Base-by-base conservation (phyloP, 805 yeast genomes). In the Tetrapisispora namnaoensis region DNA sequence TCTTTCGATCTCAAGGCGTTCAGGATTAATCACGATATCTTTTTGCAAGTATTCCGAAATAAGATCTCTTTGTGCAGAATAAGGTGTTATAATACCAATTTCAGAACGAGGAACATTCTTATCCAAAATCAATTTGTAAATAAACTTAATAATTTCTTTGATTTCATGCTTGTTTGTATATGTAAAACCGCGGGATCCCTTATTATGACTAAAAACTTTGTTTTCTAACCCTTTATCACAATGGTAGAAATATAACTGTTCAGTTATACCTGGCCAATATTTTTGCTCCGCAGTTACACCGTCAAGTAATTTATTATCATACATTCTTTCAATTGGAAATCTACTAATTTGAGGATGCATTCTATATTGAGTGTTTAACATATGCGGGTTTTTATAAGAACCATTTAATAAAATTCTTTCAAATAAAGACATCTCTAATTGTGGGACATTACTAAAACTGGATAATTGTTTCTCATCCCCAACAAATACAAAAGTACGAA, bases 271-370 rank as follows among this genome's bases (percentile, higher is more conserved):
- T 2, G 69, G 72, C 59, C 72, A 65, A 14, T 51, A 51, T 53
- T 86, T 72, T 43, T 79, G 75, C 28, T 67, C 74, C 0, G 67
- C 76, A 4, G 78, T 72, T 24, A 83, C 74, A 58, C 91, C 91
- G 62, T 80, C 79, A 40, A 68, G 66, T 49, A 80, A 66, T 53
- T 73, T 74, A 0, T 86, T 82, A 9, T 78, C 62, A 61, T 93
- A 93, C 62, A 93, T 95, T 60, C 86, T 86, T 13, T 69, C 61
- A 24, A 96, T 85, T 1, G 99, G 99, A 63, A 93, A 95, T 42
- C 55, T 64, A 18, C 97, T 86, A 44, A 93, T 93, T 4, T 75
- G 80, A 0, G 99, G 86, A 54, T 80, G 84, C 85, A 80, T 80
- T 64, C 86, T 72, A 57, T 80, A 80, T 55, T 80, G 85, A 0